Conservation (phyloP, 1,284 basidiomycete genomes). For the Malassezia sympodialis region DNA sequence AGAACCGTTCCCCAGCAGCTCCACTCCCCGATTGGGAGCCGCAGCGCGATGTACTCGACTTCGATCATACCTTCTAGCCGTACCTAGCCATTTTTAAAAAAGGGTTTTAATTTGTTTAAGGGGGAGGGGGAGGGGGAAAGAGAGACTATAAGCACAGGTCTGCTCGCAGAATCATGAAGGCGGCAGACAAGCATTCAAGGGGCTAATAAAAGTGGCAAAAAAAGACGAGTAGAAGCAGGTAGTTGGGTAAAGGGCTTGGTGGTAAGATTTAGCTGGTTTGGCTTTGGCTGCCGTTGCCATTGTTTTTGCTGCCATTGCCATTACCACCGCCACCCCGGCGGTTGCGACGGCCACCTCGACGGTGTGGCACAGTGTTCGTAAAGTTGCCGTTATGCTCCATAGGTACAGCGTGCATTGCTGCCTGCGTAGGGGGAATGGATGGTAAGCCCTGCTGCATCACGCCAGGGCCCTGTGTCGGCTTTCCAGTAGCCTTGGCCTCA, state of each 20-base stretch:
- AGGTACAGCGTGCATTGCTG: conserved; percentile 41
- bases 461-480: conserved; percentile 18
- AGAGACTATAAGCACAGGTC: conserved; percentile 4
- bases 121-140: not conserved
- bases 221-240: not conserved
- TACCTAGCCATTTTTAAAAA: conserved; percentile 1
- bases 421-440: conserved; percentile 46
- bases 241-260: no score
- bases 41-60: conserved; percentile 14
- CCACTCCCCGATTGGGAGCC: not conserved
- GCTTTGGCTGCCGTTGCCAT: not conserved
- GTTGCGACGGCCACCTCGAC: conserved; percentile 23
- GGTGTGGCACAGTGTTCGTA: conserved; percentile 37
- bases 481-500: conserved; percentile 8
- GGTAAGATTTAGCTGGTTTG: not conserved
- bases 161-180: not conserved
- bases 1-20: not conserved
- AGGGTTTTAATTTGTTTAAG: conserved; percentile 1
- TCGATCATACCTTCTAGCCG: conserved; percentile 8
- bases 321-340: conserved; percentile 13
- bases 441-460: conserved; percentile 42
- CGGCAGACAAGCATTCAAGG: not conserved
- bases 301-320: not conserved
- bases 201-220: not conserved
- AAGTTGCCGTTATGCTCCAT: conserved; percentile 45